These are phyloP conservation scores for Solanum commersonii DNA, from an alignment of 257 asterid genomes.

Conservation along the genomic window DNA sequence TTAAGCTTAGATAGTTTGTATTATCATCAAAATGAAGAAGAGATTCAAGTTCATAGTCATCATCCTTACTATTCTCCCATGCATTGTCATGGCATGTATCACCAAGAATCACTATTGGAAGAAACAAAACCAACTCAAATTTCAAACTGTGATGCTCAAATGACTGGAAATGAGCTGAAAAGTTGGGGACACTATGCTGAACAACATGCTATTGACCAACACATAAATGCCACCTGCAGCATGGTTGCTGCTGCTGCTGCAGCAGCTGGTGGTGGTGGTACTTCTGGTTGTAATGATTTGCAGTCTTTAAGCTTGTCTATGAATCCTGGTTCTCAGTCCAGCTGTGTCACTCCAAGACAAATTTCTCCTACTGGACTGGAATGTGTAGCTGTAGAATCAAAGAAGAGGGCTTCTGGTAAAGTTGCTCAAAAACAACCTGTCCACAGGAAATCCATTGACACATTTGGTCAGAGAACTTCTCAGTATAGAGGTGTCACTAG, in stretches of 20 bases:
- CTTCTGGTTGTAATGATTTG: conserved; percentile 20
- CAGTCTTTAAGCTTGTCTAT: conserved; percentile 62
- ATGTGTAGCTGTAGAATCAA: conserved; percentile 36
- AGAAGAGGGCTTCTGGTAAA: conserved; percentile 49
- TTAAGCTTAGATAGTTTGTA: conserved; percentile 42
- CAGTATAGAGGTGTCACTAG: conserved; percentile 97
- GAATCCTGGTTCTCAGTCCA: conserved; percentile 83
- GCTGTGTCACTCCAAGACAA: conserved; percentile 59
- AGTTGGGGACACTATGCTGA: conserved; percentile 33
- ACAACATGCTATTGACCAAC: conserved; percentile 29
- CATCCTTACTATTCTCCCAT: conserved; percentile 28
- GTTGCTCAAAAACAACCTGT: conserved; percentile 47
- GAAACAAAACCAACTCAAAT: conserved; percentile 8
- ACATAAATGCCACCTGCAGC: background rate
- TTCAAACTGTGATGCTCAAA: conserved; percentile 12
- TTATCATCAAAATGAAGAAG: conserved; percentile 31
- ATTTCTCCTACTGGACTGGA: conserved; percentile 39
- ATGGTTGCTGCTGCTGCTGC: conserved; percentile 2
- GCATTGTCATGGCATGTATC: conserved; percentile 28
- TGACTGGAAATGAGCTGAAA: conserved; percentile 32
- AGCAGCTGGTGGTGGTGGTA: background rate
- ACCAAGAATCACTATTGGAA: conserved; percentile 16
- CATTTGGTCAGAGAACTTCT: conserved; percentile 94
- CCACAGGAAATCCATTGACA: conserved; percentile 87
- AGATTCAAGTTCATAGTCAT: conserved; percentile 8